These are phyloP conservation scores for Boeremia exigua DNA, from an alignment of 2,329 filamentous ascomycete species.

Conservation along the genomic window DNA sequence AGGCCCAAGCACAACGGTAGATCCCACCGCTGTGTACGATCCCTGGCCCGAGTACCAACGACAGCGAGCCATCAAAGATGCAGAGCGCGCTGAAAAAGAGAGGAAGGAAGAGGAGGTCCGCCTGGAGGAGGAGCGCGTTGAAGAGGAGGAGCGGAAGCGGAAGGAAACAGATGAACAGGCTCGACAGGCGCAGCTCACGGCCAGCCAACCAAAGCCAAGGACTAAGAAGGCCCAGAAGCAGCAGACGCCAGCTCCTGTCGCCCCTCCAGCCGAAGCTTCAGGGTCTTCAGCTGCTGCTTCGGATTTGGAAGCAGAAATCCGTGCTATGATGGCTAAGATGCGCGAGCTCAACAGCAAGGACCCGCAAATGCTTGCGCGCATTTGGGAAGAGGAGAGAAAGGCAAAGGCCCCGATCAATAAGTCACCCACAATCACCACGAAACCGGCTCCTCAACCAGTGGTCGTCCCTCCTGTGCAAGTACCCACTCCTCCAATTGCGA, in stretches of 20 bases:
- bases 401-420: constrained; percentile 39
- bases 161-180: constrained; percentile 28
- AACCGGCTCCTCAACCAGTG: constrained; percentile 28
- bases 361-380: constrained; percentile 59
- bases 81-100: constrained; percentile 45
- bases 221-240: constrained; percentile 33
- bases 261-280: constrained; percentile 8
- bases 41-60: constrained; percentile 58
- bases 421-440: constrained; percentile 32
- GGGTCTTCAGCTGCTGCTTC: constrained; percentile 1
- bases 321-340: constrained; percentile 64
- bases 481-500: constrained; percentile 23
- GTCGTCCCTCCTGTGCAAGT: constrained; percentile 13
- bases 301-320: constrained; percentile 59
- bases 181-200: constrained; percentile 14
- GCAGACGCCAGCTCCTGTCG: constrained; percentile 13
- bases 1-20: constrained; percentile 52
- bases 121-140: constrained; percentile 37
- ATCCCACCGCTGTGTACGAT: constrained; percentile 62
- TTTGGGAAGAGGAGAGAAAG: constrained; percentile 62
- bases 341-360: constrained; percentile 62
- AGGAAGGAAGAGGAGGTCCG: constrained; percentile 32
- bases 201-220: constrained; percentile 27
- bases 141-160: constrained; percentile 30
- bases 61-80: constrained; percentile 47